Conservation (phyloP, 129 eudicot species). For the Helianthus tuberosus region DNA sequence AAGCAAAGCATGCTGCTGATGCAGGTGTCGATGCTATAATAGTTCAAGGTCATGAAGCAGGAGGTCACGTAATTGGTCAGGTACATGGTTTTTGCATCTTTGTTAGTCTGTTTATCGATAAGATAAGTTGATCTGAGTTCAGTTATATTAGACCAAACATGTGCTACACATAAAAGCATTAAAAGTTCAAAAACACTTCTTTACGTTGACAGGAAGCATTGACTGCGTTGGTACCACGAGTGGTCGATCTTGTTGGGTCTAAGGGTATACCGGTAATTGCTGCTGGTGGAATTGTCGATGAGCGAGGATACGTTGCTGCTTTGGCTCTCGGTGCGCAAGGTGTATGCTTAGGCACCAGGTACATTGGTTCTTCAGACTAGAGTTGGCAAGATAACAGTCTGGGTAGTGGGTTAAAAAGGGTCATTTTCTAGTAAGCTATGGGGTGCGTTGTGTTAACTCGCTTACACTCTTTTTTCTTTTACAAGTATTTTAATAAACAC, state of each 20-base stretch:
- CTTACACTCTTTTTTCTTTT: neutral
- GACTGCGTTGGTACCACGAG: conserved; percentile 65
- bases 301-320: conserved; percentile 93
- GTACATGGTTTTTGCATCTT: conserved; percentile 29
- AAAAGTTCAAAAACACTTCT: neutral
- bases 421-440: neutral
- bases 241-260: conserved; percentile 68
- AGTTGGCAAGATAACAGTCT: neutral
- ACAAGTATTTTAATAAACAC: neutral
- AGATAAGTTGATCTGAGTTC: neutral
- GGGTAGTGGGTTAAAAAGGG: neutral
- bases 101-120: neutral
- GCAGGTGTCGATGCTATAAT: conserved; percentile 92
- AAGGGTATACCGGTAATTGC: conserved; percentile 80
- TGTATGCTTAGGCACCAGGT: conserved; percentile 92
- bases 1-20: conserved; percentile 63
- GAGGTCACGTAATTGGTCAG: conserved; percentile 94
- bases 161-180: neutral
- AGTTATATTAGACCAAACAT: neutral
- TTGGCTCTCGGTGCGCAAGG: conserved; percentile 97
- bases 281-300: conserved; percentile 96
- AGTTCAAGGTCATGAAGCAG: conserved; percentile 93
- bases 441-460: neutral
- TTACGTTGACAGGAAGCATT: conserved; percentile 51
- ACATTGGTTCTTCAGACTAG: conserved; percentile 3